Conservation (phyloP, 2,329 filamentous ascomycete species). For the Colletotrichum cuscutae region DNA sequence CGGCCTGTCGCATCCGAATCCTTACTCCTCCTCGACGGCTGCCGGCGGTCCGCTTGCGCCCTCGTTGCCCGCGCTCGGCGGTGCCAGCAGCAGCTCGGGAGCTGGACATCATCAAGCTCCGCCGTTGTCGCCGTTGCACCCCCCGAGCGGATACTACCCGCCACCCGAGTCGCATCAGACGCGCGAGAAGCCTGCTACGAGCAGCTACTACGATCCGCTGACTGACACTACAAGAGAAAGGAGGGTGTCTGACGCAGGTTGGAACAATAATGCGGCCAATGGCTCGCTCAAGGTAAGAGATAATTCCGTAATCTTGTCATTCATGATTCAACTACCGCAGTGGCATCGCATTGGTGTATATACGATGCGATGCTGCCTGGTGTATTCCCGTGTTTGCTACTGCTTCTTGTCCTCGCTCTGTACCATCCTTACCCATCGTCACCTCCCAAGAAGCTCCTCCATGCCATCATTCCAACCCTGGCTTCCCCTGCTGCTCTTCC, state of each 20-base stretch:
- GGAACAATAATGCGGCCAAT: conserved; percentile 54
- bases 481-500: neutral
- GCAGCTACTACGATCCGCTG: conserved; percentile 65
- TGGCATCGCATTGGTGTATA: neutral
- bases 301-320: neutral
- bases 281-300: conserved; percentile 59
- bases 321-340: neutral
- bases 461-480: neutral
- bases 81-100: conserved; percentile 38
- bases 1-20: conserved; percentile 39
- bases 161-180: conserved; percentile 43
- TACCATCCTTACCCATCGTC: conserved; percentile 2
- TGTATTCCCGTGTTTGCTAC: neutral
- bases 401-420: neutral
- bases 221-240: conserved; percentile 61
- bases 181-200: conserved; percentile 52
- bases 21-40: conserved; percentile 51
- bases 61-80: conserved; percentile 24
- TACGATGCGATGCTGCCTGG: neutral
- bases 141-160: conserved; percentile 54
- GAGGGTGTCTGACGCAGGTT: conserved; percentile 55
- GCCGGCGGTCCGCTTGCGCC: conserved; percentile 37
- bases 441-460: neutral
- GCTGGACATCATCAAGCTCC: conserved; percentile 36
- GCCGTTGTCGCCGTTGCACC: conserved; percentile 55